Conservation (phyloP, 441 rosid species). For the Syzygium malaccense region DNA sequence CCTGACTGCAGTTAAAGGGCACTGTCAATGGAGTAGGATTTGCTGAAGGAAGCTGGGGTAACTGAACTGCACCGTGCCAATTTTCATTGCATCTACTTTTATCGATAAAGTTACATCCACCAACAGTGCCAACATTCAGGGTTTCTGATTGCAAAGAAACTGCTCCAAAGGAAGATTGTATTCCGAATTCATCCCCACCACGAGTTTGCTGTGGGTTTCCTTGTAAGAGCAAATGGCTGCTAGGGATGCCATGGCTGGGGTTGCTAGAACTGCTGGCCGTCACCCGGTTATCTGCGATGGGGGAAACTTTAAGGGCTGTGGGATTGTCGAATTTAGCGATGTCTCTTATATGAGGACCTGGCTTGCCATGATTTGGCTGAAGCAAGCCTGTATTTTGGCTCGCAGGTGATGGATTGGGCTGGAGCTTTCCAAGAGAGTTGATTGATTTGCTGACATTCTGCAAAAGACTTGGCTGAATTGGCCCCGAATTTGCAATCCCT, state of each 20-base stretch:
- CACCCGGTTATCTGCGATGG: background rate
- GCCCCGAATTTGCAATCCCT: slow-evolving; percentile 55
- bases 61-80: slow-evolving; percentile 38
- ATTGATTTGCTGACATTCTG: slow-evolving; percentile 35
- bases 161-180: slow-evolving; percentile 38
- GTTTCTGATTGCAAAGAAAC: slow-evolving; percentile 33
- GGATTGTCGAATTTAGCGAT: background rate
- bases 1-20: slow-evolving; percentile 21
- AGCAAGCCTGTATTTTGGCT: slow-evolving; percentile 38
- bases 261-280: background rate
- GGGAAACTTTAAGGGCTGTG: background rate
- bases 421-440: slow-evolving; percentile 19
- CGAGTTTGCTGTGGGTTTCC: slow-evolving; percentile 22
- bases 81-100: slow-evolving; percentile 31
- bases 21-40: slow-evolving; percentile 28
- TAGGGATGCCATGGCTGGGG: background rate
- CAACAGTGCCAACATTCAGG: slow-evolving; percentile 23
- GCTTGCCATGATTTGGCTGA: slow-evolving; percentile 13
- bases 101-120: slow-evolving; percentile 35
- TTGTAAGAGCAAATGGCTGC: slow-evolving; percentile 6
- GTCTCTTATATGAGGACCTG: background rate
- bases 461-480: slow-evolving; percentile 35
- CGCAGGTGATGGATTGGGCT: background rate
- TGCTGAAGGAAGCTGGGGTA: slow-evolving; percentile 29
- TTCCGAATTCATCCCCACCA: slow-evolving; percentile 27